Percentiles rank a stretch among this genome's conserved stretches.
Conservation (phyloP, 1,139 yeast genomes). For the Geotrichum australiense region DNA sequence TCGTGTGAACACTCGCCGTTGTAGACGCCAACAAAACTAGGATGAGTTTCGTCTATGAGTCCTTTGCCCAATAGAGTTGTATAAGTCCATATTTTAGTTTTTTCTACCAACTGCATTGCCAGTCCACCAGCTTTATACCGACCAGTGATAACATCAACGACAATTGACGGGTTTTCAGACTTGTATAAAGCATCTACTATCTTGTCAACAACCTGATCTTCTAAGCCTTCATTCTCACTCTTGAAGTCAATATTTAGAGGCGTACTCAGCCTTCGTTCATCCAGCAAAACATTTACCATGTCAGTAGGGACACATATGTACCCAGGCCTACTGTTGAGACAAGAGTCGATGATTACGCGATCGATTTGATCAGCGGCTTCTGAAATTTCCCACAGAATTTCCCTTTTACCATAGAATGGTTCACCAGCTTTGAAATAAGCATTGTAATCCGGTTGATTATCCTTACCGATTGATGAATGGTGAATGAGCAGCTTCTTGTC, state of each 20-base stretch:
- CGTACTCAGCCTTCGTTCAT: conserved; percentile 34
- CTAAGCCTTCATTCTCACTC: conserved; percentile 24
- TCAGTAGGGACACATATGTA: conserved; percentile 71
- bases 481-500: conserved; percentile 43
- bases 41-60: conserved; percentile 53
- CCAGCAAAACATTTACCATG: conserved; percentile 47
- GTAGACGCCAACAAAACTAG: conserved; percentile 58
- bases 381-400: conserved; percentile 45
- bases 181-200: conserved; percentile 47
- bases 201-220: conserved; percentile 39
- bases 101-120: conserved; percentile 43
- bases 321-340: conserved; percentile 64
- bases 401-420: conserved; percentile 53
- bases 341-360: conserved; percentile 50
- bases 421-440: conserved; percentile 57
- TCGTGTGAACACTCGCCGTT: conserved; percentile 45
- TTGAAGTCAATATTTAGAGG: conserved; percentile 28
- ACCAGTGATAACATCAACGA: conserved; percentile 60
- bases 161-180: conserved; percentile 51
- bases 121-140: conserved; percentile 43
- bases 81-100: conserved; percentile 41
- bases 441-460: conserved; percentile 49
- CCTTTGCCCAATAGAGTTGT: conserved; percentile 49
- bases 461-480: conserved; percentile 56
- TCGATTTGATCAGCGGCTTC: conserved; percentile 57